Percentiles rank a stretch among this genome's conserved stretches.
Evolutionary conservation across 257 asterid genomes (phyloP).

Genomic region (Coffea canephora): DNA sequence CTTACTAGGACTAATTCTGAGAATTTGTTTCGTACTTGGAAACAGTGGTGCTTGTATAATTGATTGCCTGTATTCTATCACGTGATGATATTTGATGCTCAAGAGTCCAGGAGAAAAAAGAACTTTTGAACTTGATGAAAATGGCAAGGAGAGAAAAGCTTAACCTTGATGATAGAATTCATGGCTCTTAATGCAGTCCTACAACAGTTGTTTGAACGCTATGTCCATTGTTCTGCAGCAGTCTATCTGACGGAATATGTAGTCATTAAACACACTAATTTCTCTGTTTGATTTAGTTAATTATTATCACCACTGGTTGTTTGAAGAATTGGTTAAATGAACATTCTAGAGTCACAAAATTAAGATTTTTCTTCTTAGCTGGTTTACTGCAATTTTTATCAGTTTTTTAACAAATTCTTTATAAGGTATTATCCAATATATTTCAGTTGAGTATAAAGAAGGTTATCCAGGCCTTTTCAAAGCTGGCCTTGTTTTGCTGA

Average conservation of each 20-base stretch:
- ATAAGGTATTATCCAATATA: too few relatives aligned
- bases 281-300: background rate
- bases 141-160: too few relatives aligned
- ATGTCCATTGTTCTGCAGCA: background rate
- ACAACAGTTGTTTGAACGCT: too few relatives aligned
- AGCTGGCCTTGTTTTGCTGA: slow-evolving; percentile 8
- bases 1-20: background rate
- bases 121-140: background rate
- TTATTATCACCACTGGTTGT: background rate
- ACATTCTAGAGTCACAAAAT: background rate
- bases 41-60: background rate
- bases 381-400: too few relatives aligned
- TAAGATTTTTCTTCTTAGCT: too few relatives aligned
- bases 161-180: background rate
- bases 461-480: background rate
- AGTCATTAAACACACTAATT: background rate
- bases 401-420: background rate
- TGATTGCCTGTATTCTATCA: background rate
- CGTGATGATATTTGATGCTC: background rate
- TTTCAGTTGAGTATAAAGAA: background rate
- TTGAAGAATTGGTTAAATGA: background rate
- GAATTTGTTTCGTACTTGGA: background rate
- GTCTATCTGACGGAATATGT: background rate
- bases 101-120: background rate
- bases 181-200: too few relatives aligned